A percentile compares a stretch with the other conserved stretches of the same genome.
These are phyloP conservation scores for Entelexis sorbosivorans DNA, from an alignment of 1,139 yeast species.

Conservation along the genomic window DNA sequence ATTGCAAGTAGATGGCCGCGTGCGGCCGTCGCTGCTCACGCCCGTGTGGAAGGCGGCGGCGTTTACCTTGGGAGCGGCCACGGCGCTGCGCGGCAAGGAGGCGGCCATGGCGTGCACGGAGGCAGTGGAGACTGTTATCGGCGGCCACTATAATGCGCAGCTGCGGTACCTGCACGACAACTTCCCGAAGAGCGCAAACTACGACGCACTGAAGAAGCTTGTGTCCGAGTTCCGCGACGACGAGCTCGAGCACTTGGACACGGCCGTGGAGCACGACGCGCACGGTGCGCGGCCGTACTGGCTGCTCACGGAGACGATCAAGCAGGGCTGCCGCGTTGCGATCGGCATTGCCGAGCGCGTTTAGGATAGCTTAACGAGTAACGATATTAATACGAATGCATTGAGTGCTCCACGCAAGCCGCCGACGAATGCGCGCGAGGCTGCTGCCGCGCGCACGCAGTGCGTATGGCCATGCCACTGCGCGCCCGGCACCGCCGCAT, in stretches of 20 bases:
- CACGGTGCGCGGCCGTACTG: slow-evolving; percentile 87
- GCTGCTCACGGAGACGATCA: slow-evolving; percentile 77
- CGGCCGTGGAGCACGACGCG: slow-evolving; percentile 86
- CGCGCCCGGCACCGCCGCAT: background rate
- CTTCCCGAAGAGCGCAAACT: slow-evolving; percentile 31
- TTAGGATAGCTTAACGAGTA: slow-evolving; percentile 26
- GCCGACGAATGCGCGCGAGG: too few species aligned
- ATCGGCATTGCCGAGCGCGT: slow-evolving; percentile 84
- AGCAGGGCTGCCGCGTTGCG: slow-evolving; percentile 72
- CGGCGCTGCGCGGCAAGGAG: slow-evolving; percentile 80
- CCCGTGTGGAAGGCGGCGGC: slow-evolving; percentile 95
- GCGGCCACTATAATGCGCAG: slow-evolving; percentile 89
- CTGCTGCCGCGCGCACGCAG: too few species aligned
- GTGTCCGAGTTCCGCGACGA: slow-evolving; percentile 82
- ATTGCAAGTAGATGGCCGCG: slow-evolving; percentile 64
- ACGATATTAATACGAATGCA: background rate
- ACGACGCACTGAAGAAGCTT: slow-evolving; percentile 46
- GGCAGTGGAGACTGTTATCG: slow-evolving; percentile 97
- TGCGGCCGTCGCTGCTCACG: slow-evolving; percentile 79
- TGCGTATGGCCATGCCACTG: too few species aligned
- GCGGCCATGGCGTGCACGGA: slow-evolving; percentile 99
- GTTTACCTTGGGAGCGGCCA: slow-evolving; percentile 69
- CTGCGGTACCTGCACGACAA: slow-evolving; percentile 48
- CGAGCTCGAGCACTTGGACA: slow-evolving; percentile 87
- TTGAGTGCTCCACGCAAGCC: too few species aligned